Conservation (phyloP, 2,329 filamentous ascomycete species). For the Exophiala alcalophila region DNA sequence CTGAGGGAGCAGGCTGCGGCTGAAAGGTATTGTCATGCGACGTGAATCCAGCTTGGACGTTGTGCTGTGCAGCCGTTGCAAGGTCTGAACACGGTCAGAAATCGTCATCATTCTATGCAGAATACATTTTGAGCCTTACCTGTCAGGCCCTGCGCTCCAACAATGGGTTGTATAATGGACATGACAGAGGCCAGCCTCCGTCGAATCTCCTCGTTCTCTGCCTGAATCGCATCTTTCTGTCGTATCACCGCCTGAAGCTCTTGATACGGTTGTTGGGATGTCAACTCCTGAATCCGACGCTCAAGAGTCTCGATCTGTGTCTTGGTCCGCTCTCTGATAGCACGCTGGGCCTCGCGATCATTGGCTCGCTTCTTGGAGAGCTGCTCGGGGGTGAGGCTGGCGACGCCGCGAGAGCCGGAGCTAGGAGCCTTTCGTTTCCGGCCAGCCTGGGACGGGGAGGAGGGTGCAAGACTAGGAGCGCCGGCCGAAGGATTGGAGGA, state of each 20-base stretch:
- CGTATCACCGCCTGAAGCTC: constrained; percentile 73
- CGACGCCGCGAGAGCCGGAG: constrained; percentile 66
- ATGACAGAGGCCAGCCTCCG: constrained; percentile 64
- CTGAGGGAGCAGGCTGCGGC: constrained; percentile 4
- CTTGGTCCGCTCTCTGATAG: constrained; percentile 78
- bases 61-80: constrained; percentile 28
- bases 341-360: constrained; percentile 82
- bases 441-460: constrained; percentile 22
- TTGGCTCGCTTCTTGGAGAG: constrained; percentile 87
- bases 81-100: constrained; percentile 25
- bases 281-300: constrained; percentile 69
- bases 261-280: constrained; percentile 75
- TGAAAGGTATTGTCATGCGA: constrained; percentile 18
- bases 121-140: constrained; percentile 34
- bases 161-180: constrained; percentile 49
- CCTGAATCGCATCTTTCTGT: constrained; percentile 73
- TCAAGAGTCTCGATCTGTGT: constrained; percentile 74
- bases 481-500: constrained; percentile 18
- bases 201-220: constrained; percentile 76
- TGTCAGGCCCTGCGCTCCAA: constrained; percentile 42
- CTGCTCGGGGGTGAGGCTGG: constrained; percentile 82
- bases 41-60: constrained; percentile 22
- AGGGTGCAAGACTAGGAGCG: constrained; percentile 6
- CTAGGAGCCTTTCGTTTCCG: constrained; percentile 44
- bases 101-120: constrained; percentile 16